Evolutionary conservation across 768 basidiomycete genomes (phyloP), one percentile per base, ranked within the genome.

Genomic region (Peribolospora kevripleyi): DNA sequence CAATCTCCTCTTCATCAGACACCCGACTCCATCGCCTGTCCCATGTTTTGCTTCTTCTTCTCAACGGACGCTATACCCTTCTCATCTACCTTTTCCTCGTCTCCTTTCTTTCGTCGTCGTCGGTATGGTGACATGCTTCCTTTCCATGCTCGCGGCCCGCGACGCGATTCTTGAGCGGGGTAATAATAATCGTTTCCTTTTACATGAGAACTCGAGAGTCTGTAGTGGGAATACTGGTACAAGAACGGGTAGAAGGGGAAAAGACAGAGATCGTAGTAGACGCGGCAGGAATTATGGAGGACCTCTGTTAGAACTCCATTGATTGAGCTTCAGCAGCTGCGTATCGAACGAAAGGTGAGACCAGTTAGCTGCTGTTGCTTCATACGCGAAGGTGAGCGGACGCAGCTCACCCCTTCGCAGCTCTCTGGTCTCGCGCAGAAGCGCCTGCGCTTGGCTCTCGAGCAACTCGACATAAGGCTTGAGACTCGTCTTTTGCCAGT

Each of bases 391-490:
- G 43, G 10, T 37, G 36, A 52, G 1, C 6, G 42, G 36, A 14
- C 13, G 39, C 7, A 42, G 62, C 68, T 61, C 54, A 68, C 69
- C 63, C 54, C 62, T 61, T 56, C 64, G 65, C 41, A 55, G 57
- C 9, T 61, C 60, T 41, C 64, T 59, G 41, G 58, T 65, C 53
- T 68, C 70, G 54, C 61, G 61, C 56, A 70, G 54, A 11, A 72
- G 54, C 3, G 56, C 68, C 40, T 65, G 59, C 3, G 68, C 74
- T 65, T 97, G 85, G 63, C 73, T 74, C 57, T 97, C 84, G 59
- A 97, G 68, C 71, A 93, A 76, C 48, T 90, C 82, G 46, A 98
- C 78, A 61, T 90, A 97, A 25, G 81, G 81, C 64, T 77, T 82
- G 57, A 98, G 68, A 4, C 83, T 83, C 11, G 93, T 97, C 55